These are phyloP conservation scores for Spiromastix sp. DNA, from an alignment of 2,329 filamentous ascomycete species.

Conservation along the genomic window DNA sequence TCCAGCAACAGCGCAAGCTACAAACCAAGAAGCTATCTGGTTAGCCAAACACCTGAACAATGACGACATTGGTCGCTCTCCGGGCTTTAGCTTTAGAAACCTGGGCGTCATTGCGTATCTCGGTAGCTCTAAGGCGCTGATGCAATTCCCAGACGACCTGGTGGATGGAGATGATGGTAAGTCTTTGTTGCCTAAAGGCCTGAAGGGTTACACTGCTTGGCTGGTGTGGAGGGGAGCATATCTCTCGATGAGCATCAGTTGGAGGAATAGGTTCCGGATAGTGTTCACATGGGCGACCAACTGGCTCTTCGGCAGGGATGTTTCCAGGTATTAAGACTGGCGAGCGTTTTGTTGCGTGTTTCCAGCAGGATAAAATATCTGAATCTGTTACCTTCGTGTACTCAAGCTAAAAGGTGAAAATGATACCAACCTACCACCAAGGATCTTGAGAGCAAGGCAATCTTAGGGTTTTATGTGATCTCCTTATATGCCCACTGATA, in stretches of 20 bases:
- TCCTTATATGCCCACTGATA: too few relatives aligned
- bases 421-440: too few relatives aligned
- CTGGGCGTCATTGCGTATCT: conserved; percentile 51
- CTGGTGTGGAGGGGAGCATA: conserved; percentile 37
- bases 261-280: conserved; percentile 34
- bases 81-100: conserved; percentile 45
- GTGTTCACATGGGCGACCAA: conserved; percentile 34
- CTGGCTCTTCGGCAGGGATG: conserved; percentile 33
- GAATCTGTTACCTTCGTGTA: too few relatives aligned
- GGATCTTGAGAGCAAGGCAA: too few relatives aligned
- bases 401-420: too few relatives aligned
- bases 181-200: conserved; percentile 24
- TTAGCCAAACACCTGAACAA: conserved; percentile 45
- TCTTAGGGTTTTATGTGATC: too few relatives aligned
- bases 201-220: conserved; percentile 31
- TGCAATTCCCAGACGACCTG: conserved; percentile 37
- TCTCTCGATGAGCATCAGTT: conserved; percentile 37
- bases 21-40: conserved; percentile 49
- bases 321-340: conserved; percentile 28
- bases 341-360: background rate
- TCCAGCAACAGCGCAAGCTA: conserved; percentile 50
- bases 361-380: too few relatives aligned
- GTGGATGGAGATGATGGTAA: conserved; percentile 11
- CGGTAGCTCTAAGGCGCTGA: conserved; percentile 45
- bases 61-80: conserved; percentile 23